Conservation (phyloP, 2,329 filamentous ascomycete genomes). For the Blastomyces percursus region DNA sequence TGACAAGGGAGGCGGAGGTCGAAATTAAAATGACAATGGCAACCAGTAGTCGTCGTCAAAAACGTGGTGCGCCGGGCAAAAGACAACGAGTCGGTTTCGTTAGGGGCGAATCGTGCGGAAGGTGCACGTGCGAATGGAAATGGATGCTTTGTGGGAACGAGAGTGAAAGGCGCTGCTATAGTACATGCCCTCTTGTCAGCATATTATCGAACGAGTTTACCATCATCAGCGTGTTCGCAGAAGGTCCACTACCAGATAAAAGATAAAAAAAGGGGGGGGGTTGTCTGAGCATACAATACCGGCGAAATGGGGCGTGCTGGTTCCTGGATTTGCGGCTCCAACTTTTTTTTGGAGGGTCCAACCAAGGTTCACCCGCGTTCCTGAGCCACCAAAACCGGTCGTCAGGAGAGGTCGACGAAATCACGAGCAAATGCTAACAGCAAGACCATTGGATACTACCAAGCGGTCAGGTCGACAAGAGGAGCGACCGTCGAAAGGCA, state of each 20-base stretch:
- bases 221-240: background rate
- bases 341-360: background rate
- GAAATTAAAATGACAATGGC: background rate
- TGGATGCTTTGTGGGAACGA: background rate
- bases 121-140: background rate
- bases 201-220: background rate
- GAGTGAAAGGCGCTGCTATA: background rate
- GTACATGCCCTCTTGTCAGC: background rate
- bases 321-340: constrained; percentile 2
- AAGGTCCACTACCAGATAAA: background rate
- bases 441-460: constrained; percentile 1
- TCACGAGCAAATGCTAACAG: background rate
- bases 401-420: background rate
- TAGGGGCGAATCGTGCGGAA: background rate
- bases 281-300: background rate
- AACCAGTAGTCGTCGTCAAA: background rate
- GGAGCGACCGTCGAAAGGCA: background rate
- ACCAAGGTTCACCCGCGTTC: constrained; percentile 3
- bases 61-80: constrained; percentile 5
- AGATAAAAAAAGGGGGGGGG: background rate
- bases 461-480: background rate
- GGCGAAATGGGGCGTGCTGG: background rate
- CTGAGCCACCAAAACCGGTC: background rate
- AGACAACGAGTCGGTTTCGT: background rate
- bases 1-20: background rate